Evolutionary conservation across 768 basidiomycete genomes (phyloP), one percentile per base, ranked within the genome.

Genomic region (Mycena haematopus): DNA sequence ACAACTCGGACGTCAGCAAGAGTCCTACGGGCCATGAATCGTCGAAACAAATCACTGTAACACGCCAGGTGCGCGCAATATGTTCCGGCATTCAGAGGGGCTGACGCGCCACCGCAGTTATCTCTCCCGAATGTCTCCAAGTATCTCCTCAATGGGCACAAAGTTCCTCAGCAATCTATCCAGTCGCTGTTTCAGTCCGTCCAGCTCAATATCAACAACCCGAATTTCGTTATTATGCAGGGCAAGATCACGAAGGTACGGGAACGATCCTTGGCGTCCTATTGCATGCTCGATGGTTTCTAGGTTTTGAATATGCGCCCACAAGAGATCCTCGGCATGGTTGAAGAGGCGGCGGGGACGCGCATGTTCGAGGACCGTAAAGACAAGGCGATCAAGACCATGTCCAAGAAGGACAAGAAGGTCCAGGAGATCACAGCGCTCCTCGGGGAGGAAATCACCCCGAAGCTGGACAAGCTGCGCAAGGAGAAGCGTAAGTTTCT

Each of bases 191-290:
- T 99, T 71, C 97, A 99, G 73, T 90, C 93, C 42, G 96, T 99
- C 0, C 95, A 97, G 74, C 86, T 99, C 67, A 99, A 99, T 73
- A 99, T 99, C 83, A 99, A 99, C 78, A 98, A 98, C 76, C 97
- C 97, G 46, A 99, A 99, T 74, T 99, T 99, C 79, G 84, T 99
- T 61, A 98, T 99, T 74, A 99, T 99, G 96, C 97, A 99, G 77
- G 96, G 97, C 29, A 93, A 96, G 52, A 99, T 99, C 73, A 99
- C 97, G 13, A 99, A 99, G 80, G 96, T 92, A 33, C 42, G 76
- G 19, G 4, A 8, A 9, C 19, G 1, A 13, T 2, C 27, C 29
- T 2, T 9, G 2, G 9, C 3, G 25, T 24, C 19, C 10, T 27
- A 14, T 25, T 22, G 11, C 19, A 17, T 42, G 51, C 44, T 49